Evolutionary conservation across 2,329 filamentous ascomycete species (phyloP), one percentile per base, ranked within the genome.

Genomic region (Epichloe glyceriae): DNA sequence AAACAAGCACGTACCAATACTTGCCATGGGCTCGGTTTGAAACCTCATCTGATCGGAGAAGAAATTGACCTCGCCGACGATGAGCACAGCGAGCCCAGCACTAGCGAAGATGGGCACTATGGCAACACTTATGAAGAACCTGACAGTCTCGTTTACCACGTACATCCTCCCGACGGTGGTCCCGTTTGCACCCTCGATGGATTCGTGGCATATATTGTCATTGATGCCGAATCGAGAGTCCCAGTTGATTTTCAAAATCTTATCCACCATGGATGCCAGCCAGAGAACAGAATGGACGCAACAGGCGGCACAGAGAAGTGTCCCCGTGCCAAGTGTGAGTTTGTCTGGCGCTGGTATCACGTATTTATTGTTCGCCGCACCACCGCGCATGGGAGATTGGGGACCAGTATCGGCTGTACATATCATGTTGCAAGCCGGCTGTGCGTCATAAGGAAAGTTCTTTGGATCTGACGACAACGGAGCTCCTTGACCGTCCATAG

Each of bases 201-300:
- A 57, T 39, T 72, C 62, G 41, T 76, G 62, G 2, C 57, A 56
- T 11, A 62, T 54, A 5, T 62, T 59, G 19, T 61, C 57, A 8
- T 62, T 26, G 2, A 46, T 41, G 0, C 53, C 53, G 33, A 70
- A 72, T 0, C 66, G 64, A 40, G 62, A 67, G 54, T 71, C 77
- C 77, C 78, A 82, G 52, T 83, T 83, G 47, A 75, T 73, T 53
- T 82, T 73, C 2, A 82, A 62, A 4, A 85, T 82, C 57, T 80
- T 83, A 54, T 79, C 76, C 74, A 76, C 80, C 64, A 79, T 83
- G 0, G 75, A 80, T 0, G 79, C 67, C 8, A 84, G 63, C 8
- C 78, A 80, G 0, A 85, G 63, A 10, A 85, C 73, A 1, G 80
- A 78, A 0, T 81, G 80, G 3, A 86, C 75, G 52, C 80, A 85